Base-by-base conservation (phyloP, 108 stramenopile species). In the Halocafeteria seosinensis region DNA sequence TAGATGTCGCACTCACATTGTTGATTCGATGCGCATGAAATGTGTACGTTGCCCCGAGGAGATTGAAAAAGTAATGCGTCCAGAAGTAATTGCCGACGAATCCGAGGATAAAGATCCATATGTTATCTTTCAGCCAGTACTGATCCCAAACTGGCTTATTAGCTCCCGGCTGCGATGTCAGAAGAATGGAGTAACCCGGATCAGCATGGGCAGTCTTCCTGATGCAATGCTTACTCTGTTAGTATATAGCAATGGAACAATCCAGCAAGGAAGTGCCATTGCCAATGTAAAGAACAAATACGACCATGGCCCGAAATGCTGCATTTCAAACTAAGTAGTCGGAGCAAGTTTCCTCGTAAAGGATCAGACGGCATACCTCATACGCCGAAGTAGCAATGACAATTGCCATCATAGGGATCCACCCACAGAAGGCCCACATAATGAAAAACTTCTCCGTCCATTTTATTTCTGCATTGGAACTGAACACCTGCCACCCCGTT, bases 81-180 rank as follows among this genome's bases (percentile, higher is more conserved):
- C 90, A 92, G 88, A 88, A 94, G 73, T 94, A 94, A 63, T 97
- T 97, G 6, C 95, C 95, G 61, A 97, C 92, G 78, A 90, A 94
- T 50, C 84, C 76, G 76, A 90, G 94, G 31, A 88, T 74, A 0
- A 81, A 80, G 21, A 97, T 71, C 85, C 91, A 81, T 27, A 93
- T 30, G 55, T 89, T 92, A 4, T 89, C 90, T 73, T 90, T 89
- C 70, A 88, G 78, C 3, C 83, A 77, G 63, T 88, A 94, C 24
- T 90, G 77, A 68, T 85, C 38, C 34, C 59, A 37, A 0, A 88
- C 61, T 0, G 89, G 86, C 50, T 85, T 76, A 0, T 57, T 28
- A 0, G 31, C 65, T 62, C 94, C 89, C 1, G 85, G 85, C 37
- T 73, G 77, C 17, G 9, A 9, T 28, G 53, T 5, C 53, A n/a